These are phyloP conservation scores for Penicillium robsamsonii DNA, from an alignment of 495 filamentous ascomycete genomes.

Conservation along the genomic window DNA sequence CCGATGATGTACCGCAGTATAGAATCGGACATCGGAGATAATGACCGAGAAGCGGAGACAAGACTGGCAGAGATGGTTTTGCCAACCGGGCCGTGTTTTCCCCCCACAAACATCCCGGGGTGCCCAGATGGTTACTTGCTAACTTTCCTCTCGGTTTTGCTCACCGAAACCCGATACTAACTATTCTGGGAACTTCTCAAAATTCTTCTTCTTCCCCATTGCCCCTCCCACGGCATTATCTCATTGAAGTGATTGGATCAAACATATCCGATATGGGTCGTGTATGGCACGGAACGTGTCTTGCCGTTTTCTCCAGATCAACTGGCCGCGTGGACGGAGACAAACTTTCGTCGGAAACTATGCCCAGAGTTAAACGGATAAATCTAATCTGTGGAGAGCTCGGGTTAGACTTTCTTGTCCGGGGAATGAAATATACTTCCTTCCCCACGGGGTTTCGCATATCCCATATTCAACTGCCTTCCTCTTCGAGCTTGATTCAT, in stretches of 20 bases:
- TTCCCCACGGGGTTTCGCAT: slow-evolving; percentile 38
- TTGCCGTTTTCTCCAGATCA: slow-evolving; percentile 1
- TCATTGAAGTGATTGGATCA: slow-evolving; percentile 12
- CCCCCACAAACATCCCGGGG: slow-evolving; percentile 3
- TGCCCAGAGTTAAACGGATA: neutral
- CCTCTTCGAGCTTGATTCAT: neutral
- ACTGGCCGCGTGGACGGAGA: slow-evolving; percentile 2
- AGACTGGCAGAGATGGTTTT: neutral
- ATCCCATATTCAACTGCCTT: neutral
- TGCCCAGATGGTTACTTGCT: neutral
- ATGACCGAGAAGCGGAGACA: slow-evolving; percentile 26
- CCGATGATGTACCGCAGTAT: slow-evolving; percentile 6
- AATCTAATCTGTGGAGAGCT: slow-evolving; percentile 7
- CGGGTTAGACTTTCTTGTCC: slow-evolving; percentile 21
- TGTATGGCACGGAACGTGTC: neutral
- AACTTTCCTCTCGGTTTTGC: slow-evolving; percentile 14
- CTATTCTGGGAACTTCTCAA: neutral
- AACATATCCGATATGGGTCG: slow-evolving; percentile 23
- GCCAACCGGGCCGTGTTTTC: neutral
- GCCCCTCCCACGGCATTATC: slow-evolving; percentile 1
- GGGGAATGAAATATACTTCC: slow-evolving; percentile 20
- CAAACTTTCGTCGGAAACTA: neutral
- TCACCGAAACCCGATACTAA: slow-evolving; percentile 30
- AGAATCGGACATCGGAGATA: slow-evolving; percentile 33
- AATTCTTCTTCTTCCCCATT: slow-evolving; percentile 3